These are phyloP conservation scores for Scedosporium minutisporum DNA, from an alignment of 2,329 filamentous ascomycete genomes.

Conservation along the genomic window DNA sequence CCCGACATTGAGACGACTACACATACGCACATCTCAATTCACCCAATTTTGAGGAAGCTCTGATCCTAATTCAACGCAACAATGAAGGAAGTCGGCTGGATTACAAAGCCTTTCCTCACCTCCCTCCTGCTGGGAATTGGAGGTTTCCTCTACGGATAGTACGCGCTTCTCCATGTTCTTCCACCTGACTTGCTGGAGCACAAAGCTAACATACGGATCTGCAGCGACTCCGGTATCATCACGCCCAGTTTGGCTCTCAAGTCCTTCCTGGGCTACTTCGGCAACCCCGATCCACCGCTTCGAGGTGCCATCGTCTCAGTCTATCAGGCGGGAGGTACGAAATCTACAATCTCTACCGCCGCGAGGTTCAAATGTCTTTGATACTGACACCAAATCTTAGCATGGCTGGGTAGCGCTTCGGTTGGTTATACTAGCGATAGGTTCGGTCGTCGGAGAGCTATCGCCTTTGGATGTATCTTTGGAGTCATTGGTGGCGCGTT, in stretches of 20 bases:
- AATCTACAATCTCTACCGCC: neutral
- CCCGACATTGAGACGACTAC: neutral
- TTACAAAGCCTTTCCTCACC: constrained; percentile 28
- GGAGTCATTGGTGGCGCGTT: constrained; percentile 27
- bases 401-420: constrained; percentile 29
- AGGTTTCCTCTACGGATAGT: constrained; percentile 30
- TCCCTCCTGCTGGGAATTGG: constrained; percentile 29
- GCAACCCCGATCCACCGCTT: constrained; percentile 22
- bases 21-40: neutral
- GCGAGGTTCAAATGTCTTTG: neutral
- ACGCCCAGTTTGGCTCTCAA: constrained; percentile 27
- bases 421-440: constrained; percentile 27
- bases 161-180: constrained; percentile 6
- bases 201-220: neutral
- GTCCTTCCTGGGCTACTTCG: constrained; percentile 25
- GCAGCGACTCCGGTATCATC: constrained; percentile 30
- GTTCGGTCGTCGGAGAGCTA: constrained; percentile 26
- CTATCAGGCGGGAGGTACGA: constrained; percentile 27
- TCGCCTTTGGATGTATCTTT: constrained; percentile 29
- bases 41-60: no score
- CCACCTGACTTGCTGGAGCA: neutral
- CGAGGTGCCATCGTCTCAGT: constrained; percentile 29
- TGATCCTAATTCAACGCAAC: neutral
- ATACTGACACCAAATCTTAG: constrained; percentile 11
- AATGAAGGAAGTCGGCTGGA: constrained; percentile 19